Base-by-base conservation (phyloP, 306 rosid species). In the Oxytropis ochrocephala region DNA sequence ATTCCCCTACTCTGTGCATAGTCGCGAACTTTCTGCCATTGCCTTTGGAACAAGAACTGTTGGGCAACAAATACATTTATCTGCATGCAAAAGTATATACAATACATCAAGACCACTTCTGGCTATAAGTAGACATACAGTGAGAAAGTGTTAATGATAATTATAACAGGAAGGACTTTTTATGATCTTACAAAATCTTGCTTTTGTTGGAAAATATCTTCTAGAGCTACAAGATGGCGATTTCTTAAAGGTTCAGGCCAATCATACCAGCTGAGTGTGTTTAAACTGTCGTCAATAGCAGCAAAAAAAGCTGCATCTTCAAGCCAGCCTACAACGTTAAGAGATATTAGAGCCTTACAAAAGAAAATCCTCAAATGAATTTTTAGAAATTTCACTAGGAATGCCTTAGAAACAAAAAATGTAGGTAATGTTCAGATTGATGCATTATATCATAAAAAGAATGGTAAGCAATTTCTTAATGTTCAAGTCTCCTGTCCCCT, bases 261-360 rank as follows among this genome's bases (percentile, higher is more conserved):
- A 60, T 79, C 85, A 38, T 88, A 90, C 98, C 97, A 93, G 70
- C 86, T 90, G 79, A 88, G 29, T 69, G 82, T 56, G 83, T 84
- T 79, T 76, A 85, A 53, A 78, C 86, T 78, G 77, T 82, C 74
- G 18, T 93, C 98, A 79, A 93, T 93, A 48, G 98, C 94, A 78
- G 98, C 94, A 84, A 93, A 93, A 83, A 85, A 93, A 49, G 98
- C 98, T 52, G 97, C 96, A 84, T 93, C 98, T 78, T 88, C 89
- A 55, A 93, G 97, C 98, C 98, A 93, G 68, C 97, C 98, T 93
- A 74, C 72, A 85, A 76, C 48, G 67, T 56, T 36, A 52, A 48
- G 39, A 76, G 67, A 68, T 39, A 78, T 66, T 66, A 77, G 51
- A 54, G 59, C 76, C 72, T 63, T 49, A 61, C 70, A 71, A 32